Evolutionary conservation across 2,329 filamentous ascomycete species (phyloP), one percentile per base, ranked within the genome.

Genomic region (Zasmidium cellare): DNA sequence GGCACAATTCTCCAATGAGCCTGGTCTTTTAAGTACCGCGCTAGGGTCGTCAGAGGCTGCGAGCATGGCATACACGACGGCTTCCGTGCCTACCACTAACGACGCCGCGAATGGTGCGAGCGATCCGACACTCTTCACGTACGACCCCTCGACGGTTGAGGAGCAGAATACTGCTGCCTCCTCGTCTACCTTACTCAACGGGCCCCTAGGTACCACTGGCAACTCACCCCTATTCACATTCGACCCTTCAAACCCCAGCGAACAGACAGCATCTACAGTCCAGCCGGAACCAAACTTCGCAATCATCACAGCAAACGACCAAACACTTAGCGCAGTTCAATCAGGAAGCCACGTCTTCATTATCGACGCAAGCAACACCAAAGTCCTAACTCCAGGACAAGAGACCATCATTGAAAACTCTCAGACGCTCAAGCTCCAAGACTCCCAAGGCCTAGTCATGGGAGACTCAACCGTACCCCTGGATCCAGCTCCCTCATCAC

Each of bases 331-430:
- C 2, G 14, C 22, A 2, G 28, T 55, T 19, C 23, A 45, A 12
- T 31, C 49, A 16, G 53, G 53, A 9, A 50, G 16, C 3, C 20
- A 48, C 19, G 23, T 55, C 3, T n/a, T 55, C 53, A 3, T 55
- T 1, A 9, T 50, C 24, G 20, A 50, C 46, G 28, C 53, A 12
- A 50, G 9, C 19, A 50, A 46, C 6, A 55, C 46, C 18, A n/a
- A 31, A 9, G 16, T 50, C 20, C 46, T 55, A 1, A n/a, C 19
- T 2, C 18, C 53, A 2, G 53, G 46, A 2, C 25, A 44, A 3
- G 23, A 25, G 3, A 31, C 44, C 18, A 19, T 16, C 1, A 35
- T 55, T 6, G 31, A 46, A n/a, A 47, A 20, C 14, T 45, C 46
- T 16, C 7, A 52, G 22, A 52, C 49, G 9, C 7, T 57, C 7